These are phyloP conservation scores for Porcisia deanei DNA, from an alignment of 208 protist species.

Conservation along the genomic window DNA sequence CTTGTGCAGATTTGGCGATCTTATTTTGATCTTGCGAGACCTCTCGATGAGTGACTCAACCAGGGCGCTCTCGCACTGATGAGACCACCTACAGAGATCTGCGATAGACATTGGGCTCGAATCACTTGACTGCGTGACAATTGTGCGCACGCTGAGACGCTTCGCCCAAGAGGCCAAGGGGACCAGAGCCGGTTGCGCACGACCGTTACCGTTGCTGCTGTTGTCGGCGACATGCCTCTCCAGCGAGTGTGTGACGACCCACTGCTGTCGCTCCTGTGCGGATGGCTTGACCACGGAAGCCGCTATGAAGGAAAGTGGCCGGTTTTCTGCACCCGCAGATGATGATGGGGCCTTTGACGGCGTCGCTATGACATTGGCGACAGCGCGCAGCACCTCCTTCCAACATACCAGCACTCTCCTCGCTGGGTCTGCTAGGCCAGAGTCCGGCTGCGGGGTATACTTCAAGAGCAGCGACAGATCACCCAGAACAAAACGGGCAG, in stretches of 20 bases:
- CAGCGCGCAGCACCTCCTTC: not conserved
- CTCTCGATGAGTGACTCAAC: not conserved
- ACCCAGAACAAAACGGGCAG: not conserved
- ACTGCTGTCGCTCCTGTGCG: not conserved
- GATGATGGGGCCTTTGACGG: not conserved
- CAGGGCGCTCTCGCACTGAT: not conserved
- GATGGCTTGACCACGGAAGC: not conserved
- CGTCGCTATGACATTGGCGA: not conserved
- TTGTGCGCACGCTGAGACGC: not conserved
- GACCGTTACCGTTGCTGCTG: not conserved
- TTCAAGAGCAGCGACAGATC: not conserved
- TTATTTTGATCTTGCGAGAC: not conserved
- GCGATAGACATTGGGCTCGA: not conserved
- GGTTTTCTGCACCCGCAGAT: not conserved
- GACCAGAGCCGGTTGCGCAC: not conserved
- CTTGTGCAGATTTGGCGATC: not conserved
- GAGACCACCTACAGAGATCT: not conserved
- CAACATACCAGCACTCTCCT: not conserved
- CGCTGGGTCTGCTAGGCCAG: not conserved
- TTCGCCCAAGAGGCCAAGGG: not conserved
- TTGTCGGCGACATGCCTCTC: not conserved
- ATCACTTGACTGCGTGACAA: not conserved
- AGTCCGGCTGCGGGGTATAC: not conserved
- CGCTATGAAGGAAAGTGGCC: not conserved
- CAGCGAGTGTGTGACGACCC: not conserved